Evolutionary conservation across 2,329 filamentous ascomycete species (phyloP).

Genomic region (Tolypocladium cylindrosporum): DNA sequence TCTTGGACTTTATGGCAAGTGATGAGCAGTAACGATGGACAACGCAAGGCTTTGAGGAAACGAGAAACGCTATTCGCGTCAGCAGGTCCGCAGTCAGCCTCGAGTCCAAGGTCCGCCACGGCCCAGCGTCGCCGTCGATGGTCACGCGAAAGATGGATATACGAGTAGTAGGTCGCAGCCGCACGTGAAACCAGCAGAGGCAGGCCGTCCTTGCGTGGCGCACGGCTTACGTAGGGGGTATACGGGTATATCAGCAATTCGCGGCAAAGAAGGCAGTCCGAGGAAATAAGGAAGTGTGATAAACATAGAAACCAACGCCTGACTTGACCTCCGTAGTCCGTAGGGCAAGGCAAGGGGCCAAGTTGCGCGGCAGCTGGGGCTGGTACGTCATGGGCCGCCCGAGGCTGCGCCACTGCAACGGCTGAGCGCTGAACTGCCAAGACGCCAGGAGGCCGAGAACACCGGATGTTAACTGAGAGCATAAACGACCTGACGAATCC

Average conservation of each 20-base stretch:
- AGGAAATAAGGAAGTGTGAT: background rate
- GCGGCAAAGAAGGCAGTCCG: background rate
- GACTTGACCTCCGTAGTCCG: background rate
- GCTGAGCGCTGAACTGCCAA: background rate
- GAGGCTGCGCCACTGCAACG: background rate
- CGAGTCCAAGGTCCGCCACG: background rate
- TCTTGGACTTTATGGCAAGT: background rate
- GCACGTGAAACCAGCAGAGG: background rate
- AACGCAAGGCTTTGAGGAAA: background rate
- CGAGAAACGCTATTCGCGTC: background rate
- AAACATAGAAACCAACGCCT: background rate
- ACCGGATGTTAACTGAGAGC: no score
- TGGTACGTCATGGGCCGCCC: background rate
- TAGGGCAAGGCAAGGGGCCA: background rate
- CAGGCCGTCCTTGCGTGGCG: background rate
- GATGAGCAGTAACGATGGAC: background rate
- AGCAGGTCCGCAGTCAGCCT: background rate
- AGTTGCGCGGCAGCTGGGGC: background rate
- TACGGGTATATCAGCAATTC: background rate
- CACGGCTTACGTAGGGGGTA: background rate
- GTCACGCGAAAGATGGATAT: background rate
- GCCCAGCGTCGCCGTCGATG: background rate
- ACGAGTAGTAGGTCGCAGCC: background rate
- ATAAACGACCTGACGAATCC: background rate
- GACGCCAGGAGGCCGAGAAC: background rate